A percentile compares a stretch with the other conserved stretches of the same genome.
phyloP scores from a whole-genome alignment of 2,329 filamentous ascomycete genomes.

The Fusarium praegraminearum region DNA sequence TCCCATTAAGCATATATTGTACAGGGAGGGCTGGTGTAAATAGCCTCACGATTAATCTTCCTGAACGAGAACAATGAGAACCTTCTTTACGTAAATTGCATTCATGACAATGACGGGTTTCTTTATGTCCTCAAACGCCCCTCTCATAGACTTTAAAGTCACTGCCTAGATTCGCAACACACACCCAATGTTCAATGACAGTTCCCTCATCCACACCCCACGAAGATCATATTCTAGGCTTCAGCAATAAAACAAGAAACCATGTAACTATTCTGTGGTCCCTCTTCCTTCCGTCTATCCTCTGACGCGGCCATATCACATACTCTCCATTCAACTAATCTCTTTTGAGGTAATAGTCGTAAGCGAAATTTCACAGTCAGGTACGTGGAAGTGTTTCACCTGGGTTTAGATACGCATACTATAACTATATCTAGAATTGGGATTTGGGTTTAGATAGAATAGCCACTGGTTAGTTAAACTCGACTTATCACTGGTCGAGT shows the following conservation, averaged over 20 bases:
- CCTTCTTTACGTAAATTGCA: background rate
- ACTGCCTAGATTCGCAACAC: background rate
- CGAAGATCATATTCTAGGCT: constrained; percentile 15
- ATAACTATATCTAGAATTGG: background rate
- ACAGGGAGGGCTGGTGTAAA: background rate
- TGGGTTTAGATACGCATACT: background rate
- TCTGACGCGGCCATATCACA: constrained; percentile 5
- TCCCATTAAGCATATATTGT: too few relatives aligned
- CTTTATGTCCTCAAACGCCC: background rate
- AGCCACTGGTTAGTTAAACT: background rate
- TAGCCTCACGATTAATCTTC: background rate
- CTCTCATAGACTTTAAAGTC: constrained; percentile 9
- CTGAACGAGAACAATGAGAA: background rate
- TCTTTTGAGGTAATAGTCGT: background rate
- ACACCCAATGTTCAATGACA: constrained; percentile 2
- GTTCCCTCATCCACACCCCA: background rate
- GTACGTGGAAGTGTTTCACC: background rate
- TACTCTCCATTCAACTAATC: background rate
- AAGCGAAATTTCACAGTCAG: background rate
- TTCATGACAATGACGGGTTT: background rate
- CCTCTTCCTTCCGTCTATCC: background rate
- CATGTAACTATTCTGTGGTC: background rate
- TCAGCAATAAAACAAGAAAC: constrained; percentile 14
- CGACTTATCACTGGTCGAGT: background rate
- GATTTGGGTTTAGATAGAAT: background rate